These are phyloP conservation scores for Cryphonectria radicalis DNA, from an alignment of 2,329 filamentous ascomycete species.

Conservation along the genomic window DNA sequence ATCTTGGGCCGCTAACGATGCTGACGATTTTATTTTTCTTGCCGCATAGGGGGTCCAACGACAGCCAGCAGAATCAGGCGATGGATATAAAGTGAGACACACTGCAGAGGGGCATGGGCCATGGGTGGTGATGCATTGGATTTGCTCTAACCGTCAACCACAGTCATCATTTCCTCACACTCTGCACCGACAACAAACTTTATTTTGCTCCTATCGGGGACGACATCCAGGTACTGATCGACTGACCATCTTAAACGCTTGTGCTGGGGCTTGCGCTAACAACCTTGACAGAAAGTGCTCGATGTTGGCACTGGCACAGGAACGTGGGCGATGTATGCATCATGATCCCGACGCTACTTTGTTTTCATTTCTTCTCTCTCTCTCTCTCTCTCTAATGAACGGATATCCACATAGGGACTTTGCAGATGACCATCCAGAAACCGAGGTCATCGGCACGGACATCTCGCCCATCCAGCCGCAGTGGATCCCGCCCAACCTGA, in stretches of 20 bases:
- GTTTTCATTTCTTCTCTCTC: background rate
- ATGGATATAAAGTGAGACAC: conserved; percentile 38
- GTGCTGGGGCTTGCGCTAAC: background rate
- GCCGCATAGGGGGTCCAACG: conserved; percentile 35
- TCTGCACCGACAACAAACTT: conserved; percentile 34
- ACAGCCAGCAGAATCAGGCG: conserved; percentile 39
- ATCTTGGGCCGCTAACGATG: conserved; percentile 2
- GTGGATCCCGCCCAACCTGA: conserved; percentile 59
- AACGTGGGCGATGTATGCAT: conserved; percentile 48
- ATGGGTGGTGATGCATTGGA: too few species aligned
- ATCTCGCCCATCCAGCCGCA: conserved; percentile 61
- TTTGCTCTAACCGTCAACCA: conserved; percentile 13
- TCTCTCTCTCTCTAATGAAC: background rate
- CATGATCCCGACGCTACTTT: background rate
- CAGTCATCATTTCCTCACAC: conserved; percentile 35
- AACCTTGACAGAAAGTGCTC: conserved; percentile 40
- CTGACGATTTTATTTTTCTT: background rate
- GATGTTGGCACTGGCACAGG: conserved; percentile 61
- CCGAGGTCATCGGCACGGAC: conserved; percentile 56
- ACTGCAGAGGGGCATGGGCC: too few species aligned
- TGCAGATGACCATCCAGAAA: conserved; percentile 48
- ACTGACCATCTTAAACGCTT: too few species aligned
- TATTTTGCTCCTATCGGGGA: conserved; percentile 34
- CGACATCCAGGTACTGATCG: conserved; percentile 24
- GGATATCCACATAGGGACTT: conserved; percentile 47